phyloP scores from a whole-genome alignment of 371 early-diverging fungal genomes.

The Mortierella sp. region DNA sequence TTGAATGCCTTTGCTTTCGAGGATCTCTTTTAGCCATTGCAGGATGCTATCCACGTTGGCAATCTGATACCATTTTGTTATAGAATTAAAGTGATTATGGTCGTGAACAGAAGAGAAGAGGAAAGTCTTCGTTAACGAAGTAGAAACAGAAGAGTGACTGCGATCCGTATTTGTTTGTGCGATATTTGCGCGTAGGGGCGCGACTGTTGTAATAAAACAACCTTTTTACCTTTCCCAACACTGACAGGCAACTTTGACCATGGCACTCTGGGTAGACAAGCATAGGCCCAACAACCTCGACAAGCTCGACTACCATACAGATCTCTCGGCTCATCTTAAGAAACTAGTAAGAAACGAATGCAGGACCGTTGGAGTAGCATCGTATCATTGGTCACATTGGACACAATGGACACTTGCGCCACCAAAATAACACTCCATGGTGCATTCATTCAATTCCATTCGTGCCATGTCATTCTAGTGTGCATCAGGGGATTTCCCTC shows the following conservation, averaged over 20 bases:
- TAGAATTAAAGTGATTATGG: too few relatives aligned
- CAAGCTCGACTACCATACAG: slow-evolving; percentile 86
- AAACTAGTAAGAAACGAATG: slow-evolving; percentile 74
- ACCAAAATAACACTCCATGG: slow-evolving; percentile 9
- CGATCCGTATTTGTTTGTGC: slow-evolving; percentile 1
- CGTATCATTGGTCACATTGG: too few relatives aligned
- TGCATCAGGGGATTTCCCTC: slow-evolving; percentile 90
- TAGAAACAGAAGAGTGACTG: not conserved
- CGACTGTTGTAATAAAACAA: slow-evolving; percentile 8
- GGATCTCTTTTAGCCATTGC: too few relatives aligned
- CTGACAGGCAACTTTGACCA: slow-evolving; percentile 19
- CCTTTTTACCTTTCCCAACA: not conserved
- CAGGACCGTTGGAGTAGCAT: not conserved
- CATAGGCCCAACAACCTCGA: slow-evolving; percentile 92
- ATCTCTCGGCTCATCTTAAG: slow-evolving; percentile 80
- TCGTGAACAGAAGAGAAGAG: too few relatives aligned
- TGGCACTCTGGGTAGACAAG: slow-evolving; percentile 98
- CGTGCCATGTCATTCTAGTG: slow-evolving; percentile 63
- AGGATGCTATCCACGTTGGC: too few relatives aligned
- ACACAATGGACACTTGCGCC: slow-evolving; percentile 6
- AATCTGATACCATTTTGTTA: too few relatives aligned
- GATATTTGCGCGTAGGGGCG: not conserved
- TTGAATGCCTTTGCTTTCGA: too few relatives aligned
- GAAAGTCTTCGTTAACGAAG: too few relatives aligned
- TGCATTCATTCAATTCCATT: not conserved